Evolutionary conservation across 345 rosid genomes (phyloP), one percentile per base, ranked within the genome.

Genomic region (thale cress (Arabidopsis thaliana)): DNA sequence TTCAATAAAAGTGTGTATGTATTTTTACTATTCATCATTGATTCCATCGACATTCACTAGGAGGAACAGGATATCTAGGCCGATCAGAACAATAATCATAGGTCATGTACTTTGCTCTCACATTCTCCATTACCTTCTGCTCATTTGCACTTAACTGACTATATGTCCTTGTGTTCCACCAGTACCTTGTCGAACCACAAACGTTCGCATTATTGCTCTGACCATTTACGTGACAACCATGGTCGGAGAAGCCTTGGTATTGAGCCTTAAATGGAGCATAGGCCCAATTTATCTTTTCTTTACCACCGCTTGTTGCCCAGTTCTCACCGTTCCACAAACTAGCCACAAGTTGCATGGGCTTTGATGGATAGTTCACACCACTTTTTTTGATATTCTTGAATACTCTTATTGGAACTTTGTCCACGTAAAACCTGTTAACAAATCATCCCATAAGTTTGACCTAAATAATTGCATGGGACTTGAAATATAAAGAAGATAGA

Each of bases 221-320:
- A 65, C 42, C 32, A 49, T 8, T 14, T 40, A 25, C 8, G 2
- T 61, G 42, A 74, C 93, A 92, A 7, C 86, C 92, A 8, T 4
- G 60, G 2, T 86, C 65, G 44, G 78, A 72, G 41, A 87, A 88
- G 5, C 83, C 80, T 69, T 69, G 76, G 56, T 82, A 90, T 16
- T 81, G 42, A 51, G 89, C 91, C 32, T 45, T 40, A 67, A 89
- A 92, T 1, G 91, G 96, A 53, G 93, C 83, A 6, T 75, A 33
- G 10, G 76, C 82, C 93, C 92, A 88, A 56, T 92, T 57, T 1
- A 70, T 82, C 83, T 87, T 89, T 6, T 81, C 73, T 23, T 37
- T 67, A 30, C 97, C 93, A 41, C 89, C 89, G 8, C 81, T 80
- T 10, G 89, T 87, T 25, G 88, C 92, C 97, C 91, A 92, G 8